Percentiles rank a stretch among this genome's conserved stretches.
phyloP scores from a whole-genome alignment of 192 early-diverging fungal genomes.

The Linnemannia elongata region DNA sequence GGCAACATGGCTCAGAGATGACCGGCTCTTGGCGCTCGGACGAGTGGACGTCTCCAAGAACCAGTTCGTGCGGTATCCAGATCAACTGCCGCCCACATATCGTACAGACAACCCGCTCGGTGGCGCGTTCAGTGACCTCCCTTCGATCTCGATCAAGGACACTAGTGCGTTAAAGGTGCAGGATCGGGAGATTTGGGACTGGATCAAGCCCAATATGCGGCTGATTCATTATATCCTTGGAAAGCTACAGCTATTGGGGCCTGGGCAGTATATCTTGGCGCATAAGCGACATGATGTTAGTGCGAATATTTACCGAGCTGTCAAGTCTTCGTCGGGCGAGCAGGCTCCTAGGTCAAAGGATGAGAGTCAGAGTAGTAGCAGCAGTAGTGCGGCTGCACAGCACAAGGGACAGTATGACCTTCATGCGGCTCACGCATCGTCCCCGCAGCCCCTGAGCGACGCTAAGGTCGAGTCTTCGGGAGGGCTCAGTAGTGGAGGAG shows the following conservation, averaged over 20 bases:
- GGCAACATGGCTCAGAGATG: slow-evolving; percentile 49
- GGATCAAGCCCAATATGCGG: slow-evolving; percentile 54
- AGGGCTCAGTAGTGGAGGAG: background rate
- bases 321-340: background rate
- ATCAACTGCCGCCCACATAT: background rate
- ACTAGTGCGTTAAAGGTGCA: slow-evolving; percentile 14
- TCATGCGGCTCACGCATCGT: slow-evolving; percentile 40
- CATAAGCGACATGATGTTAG: slow-evolving; percentile 43
- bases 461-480: background rate
- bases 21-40: slow-evolving; percentile 38
- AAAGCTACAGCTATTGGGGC: slow-evolving; percentile 19
- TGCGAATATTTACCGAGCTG: slow-evolving; percentile 38
- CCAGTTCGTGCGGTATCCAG: slow-evolving; percentile 45
- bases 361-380: background rate
- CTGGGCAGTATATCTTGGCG: slow-evolving; percentile 43
- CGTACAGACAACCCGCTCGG: slow-evolving; percentile 38
- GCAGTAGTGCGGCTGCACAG: background rate
- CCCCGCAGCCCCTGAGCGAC: slow-evolving; percentile 30
- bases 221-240: slow-evolving; percentile 46
- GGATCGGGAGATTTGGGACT: slow-evolving; percentile 42
- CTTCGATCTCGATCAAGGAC: slow-evolving; percentile 34
- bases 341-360: background rate
- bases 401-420: slow-evolving; percentile 32
- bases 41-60: slow-evolving; percentile 45
- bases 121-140: slow-evolving; percentile 41